Evolutionary conservation across 2,329 filamentous ascomycete species (phyloP), one percentile per base, ranked within the genome.

Genomic region (Alternaria sp.): DNA sequence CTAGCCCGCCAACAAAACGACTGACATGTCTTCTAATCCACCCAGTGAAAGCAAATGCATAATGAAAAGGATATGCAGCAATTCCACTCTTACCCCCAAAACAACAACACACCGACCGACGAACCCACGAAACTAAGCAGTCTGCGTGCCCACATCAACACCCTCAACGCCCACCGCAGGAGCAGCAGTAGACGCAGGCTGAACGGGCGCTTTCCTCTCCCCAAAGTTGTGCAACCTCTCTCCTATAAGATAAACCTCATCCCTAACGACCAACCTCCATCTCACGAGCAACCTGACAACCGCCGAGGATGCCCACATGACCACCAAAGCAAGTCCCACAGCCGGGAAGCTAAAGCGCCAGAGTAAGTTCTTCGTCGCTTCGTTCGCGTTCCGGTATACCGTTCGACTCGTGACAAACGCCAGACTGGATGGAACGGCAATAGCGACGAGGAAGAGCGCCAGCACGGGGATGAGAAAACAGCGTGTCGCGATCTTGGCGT

Each of bases 211-310:
- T 61, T 66, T 75, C 66, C 63, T 82, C 76, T 91, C 90, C 3
- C 93, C 92, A 81, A 97, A 97, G 79, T 99, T 99, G 82, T 99
- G 96, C 74, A 99, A 81, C 63, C 94, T 84, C 82, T 99, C 95
- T 3, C 96, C 96, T 75, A 98, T 96, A 47, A 99, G 84, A 78
- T 99, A 99, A 0, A 97, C 94, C 81, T 99, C 96, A 78, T 99
- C 96, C 43, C 93, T 86, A 50, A 99, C 93, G 61, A 90, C 88
- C 61, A 89, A 85, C 72, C 92, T 89, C 94, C 95, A 98, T 20
- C 88, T 83, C 50, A 87, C 87, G 55, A 96, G 86, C 56, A 93
- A 86, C 49, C 86, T 81, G 1, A 82, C 75, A 59, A 84, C 80
- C 25, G 82, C 80, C 26, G 71, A 78, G n/a, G 90, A 76, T 11